These are phyloP conservation scores for Pestalotiopsis sp. DNA, from an alignment of 2,329 filamentous ascomycete genomes.

Conservation along the genomic window DNA sequence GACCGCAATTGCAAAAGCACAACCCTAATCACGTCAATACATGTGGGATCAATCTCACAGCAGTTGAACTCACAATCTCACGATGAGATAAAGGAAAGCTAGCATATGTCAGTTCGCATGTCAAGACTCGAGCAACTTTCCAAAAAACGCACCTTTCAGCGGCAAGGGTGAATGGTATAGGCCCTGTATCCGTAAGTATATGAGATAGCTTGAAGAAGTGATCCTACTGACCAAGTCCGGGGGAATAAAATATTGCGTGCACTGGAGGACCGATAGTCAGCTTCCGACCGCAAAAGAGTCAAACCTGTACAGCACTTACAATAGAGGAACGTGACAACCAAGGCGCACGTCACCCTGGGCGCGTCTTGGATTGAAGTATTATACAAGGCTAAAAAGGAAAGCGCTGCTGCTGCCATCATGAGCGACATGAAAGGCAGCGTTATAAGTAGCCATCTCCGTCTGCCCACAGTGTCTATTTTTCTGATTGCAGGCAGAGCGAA, in stretches of 20 bases:
- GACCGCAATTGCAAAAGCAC: slow-evolving; percentile 48
- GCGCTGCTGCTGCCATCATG: slow-evolving; percentile 41
- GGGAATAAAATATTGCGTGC: slow-evolving; percentile 45
- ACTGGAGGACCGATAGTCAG: slow-evolving; percentile 24
- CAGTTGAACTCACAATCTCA: slow-evolving; percentile 37
- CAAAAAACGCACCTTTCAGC: slow-evolving; percentile 40
- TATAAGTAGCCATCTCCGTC: slow-evolving; percentile 44
- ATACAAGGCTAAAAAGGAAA: slow-evolving; percentile 28
- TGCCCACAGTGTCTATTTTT: slow-evolving; percentile 43
- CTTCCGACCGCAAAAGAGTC: background rate
- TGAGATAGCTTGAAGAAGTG: background rate
- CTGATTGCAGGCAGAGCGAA: slow-evolving; percentile 43
- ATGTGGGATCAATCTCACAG: background rate
- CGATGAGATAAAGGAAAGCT: slow-evolving; percentile 52
- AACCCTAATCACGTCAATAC: slow-evolving; percentile 34
- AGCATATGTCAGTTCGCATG: slow-evolving; percentile 11
- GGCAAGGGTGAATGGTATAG: slow-evolving; percentile 53
- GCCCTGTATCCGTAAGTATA: slow-evolving; percentile 31
- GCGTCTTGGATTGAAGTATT: background rate
- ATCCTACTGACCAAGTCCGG: slow-evolving; percentile 30
- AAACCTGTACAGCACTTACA: slow-evolving; percentile 19
- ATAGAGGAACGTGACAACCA: slow-evolving; percentile 39
- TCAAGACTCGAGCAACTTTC: background rate
- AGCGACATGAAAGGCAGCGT: slow-evolving; percentile 48
- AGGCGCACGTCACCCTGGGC: background rate